A percentile compares a stretch with the other conserved stretches of the same genome.
phyloP scores from a whole-genome alignment of 2,329 filamentous ascomycete species.

The Talaromyces sp. region DNA sequence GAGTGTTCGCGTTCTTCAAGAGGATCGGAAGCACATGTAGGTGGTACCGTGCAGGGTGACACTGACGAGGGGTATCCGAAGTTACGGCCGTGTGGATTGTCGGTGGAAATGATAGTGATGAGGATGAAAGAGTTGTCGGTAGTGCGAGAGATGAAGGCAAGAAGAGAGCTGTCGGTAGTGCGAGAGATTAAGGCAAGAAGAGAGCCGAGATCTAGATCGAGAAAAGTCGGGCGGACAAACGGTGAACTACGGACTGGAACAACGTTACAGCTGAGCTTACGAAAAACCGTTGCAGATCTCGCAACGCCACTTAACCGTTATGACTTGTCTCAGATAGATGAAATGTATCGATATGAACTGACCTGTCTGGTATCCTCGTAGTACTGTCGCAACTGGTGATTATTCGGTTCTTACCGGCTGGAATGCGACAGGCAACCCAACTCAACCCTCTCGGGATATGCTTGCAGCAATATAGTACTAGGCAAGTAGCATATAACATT shows the following conservation, averaged over 20 bases:
- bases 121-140: background rate
- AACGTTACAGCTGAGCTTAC: background rate
- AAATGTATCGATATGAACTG: background rate
- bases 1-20: background rate
- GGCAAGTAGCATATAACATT: background rate
- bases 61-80: background rate
- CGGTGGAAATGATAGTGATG: background rate
- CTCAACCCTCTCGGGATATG: no score
- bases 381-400: background rate
- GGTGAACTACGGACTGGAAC: slow-evolving; percentile 3
- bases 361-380: background rate
- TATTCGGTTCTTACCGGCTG: no score
- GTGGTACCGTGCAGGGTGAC: slow-evolving; percentile 1
- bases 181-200: background rate
- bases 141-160: background rate
- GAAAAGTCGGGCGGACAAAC: background rate
- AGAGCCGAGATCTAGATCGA: no score
- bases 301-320: slow-evolving; percentile 2
- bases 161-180: background rate
- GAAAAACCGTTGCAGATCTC: background rate
- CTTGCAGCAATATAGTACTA: background rate
- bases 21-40: background rate
- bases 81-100: background rate
- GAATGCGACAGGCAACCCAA: no score
- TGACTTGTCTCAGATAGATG: background rate